A percentile compares a stretch with the other conserved stretches of the same genome.
These are phyloP conservation scores for Drechmeria coniospora DNA, from an alignment of 2,329 filamentous ascomycete genomes.

Conservation along the genomic window DNA sequence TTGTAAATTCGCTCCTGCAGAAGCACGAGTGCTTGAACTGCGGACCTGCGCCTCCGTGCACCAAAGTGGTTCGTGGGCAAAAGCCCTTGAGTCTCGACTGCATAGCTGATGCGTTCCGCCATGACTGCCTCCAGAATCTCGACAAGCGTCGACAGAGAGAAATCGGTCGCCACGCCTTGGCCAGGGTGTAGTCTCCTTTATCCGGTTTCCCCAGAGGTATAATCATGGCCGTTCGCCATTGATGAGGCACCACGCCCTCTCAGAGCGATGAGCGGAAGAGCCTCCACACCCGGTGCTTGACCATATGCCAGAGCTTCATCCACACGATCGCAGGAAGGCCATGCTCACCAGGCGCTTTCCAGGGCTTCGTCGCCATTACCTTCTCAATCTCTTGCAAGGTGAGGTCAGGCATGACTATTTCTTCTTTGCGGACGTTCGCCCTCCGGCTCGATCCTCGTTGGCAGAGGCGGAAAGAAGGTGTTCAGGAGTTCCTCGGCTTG, in stretches of 20 bases:
- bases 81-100: conserved; percentile 1
- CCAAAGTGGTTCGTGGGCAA: conserved; percentile 1
- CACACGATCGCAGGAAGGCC: conserved; percentile 6
- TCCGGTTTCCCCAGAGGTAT: conserved; percentile 11
- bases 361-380: conserved; percentile 7
- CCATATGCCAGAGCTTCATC: conserved; percentile 4
- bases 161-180: conserved; percentile 11
- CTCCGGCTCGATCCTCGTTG: conserved; percentile 4
- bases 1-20: no score
- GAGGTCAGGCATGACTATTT: conserved; percentile 4
- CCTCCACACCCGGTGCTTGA: conserved; percentile 1
- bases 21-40: background rate
- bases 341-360: conserved; percentile 8
- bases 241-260: background rate
- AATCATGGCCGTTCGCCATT: conserved; percentile 8
- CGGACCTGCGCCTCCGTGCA: conserved; percentile 1
- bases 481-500: conserved; percentile 5
- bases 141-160: conserved; percentile 10
- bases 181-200: conserved; percentile 10
- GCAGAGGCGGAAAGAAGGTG: conserved; percentile 6
- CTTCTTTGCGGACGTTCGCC: conserved; percentile 3
- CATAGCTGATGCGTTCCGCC: conserved; percentile 1
- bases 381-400: conserved; percentile 7
- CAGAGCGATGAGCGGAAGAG: conserved; percentile 2
- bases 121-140: conserved; percentile 6